phyloP scores from a whole-genome alignment of 2,329 filamentous ascomycete genomes.

The Mariannaea elegans region DNA sequence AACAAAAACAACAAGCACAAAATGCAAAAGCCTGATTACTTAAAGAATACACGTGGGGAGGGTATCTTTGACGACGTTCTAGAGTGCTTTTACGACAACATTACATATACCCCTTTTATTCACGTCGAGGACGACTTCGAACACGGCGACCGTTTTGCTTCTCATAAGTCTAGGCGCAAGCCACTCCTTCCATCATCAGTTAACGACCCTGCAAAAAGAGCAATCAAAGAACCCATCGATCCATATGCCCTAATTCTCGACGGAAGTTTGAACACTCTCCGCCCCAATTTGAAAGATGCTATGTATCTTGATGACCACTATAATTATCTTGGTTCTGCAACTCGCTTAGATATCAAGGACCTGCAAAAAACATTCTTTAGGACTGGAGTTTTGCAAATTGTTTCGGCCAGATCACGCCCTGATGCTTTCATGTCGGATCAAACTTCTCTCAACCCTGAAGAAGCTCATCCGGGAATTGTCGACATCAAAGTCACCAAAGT shows the following conservation, averaged over 20 bases:
- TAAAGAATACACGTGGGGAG: slow-evolving; percentile 93
- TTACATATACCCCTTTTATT: slow-evolving; percentile 97
- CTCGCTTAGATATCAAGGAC: slow-evolving; percentile 80
- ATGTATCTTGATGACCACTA: slow-evolving; percentile 94
- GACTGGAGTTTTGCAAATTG: slow-evolving; percentile 91
- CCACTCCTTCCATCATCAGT: slow-evolving; percentile 73
- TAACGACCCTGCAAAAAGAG: slow-evolving; percentile 62
- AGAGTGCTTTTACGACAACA: slow-evolving; percentile 98
- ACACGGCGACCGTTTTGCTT: slow-evolving; percentile 76
- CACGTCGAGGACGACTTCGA: slow-evolving; percentile 94
- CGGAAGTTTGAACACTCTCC: slow-evolving; percentile 80
- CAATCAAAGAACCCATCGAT: slow-evolving; percentile 86
- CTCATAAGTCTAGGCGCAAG: slow-evolving; percentile 76
- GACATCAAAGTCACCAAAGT: slow-evolving; percentile 99
- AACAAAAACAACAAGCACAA: slow-evolving; percentile 99
- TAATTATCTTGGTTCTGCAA: slow-evolving; percentile 80
- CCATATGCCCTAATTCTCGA: slow-evolving; percentile 96
- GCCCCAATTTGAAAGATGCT: slow-evolving; percentile 89
- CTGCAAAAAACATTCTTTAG: slow-evolving; percentile 90
- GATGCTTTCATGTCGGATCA: slow-evolving; percentile 95
- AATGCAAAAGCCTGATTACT: slow-evolving; percentile 95
- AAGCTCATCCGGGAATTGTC: slow-evolving; percentile 90
- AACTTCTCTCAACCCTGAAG: slow-evolving; percentile 83
- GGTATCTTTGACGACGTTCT: slow-evolving; percentile 93
- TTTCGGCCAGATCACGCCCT: slow-evolving; percentile 90